Conservation (phyloP, 495 filamentous ascomycete species). For the Penicillium flavigenum region DNA sequence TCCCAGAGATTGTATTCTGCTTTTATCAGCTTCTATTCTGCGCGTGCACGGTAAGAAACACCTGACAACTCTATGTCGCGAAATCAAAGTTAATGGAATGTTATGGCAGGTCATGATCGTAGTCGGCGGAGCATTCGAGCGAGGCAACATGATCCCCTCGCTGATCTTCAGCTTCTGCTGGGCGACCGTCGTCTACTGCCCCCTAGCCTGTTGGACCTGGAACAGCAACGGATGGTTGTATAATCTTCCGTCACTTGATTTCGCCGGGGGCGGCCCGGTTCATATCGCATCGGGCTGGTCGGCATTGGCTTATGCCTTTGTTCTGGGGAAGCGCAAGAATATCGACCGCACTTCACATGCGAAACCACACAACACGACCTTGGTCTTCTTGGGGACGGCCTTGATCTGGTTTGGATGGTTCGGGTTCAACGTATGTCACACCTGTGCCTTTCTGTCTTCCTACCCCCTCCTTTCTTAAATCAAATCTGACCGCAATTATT, state of each 20-base stretch:
- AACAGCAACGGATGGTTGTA: slow-evolving; percentile 58
- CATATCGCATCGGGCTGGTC: slow-evolving; percentile 56
- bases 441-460: not conserved
- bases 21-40: slow-evolving; percentile 60
- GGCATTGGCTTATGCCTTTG: slow-evolving; percentile 55
- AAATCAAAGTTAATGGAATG: not conserved
- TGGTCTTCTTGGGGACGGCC: slow-evolving; percentile 58
- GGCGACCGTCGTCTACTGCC: slow-evolving; percentile 61
- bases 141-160: slow-evolving; percentile 55
- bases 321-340: slow-evolving; percentile 54
- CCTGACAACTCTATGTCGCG: not conserved
- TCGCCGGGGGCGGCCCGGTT: slow-evolving; percentile 57
- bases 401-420: slow-evolving; percentile 63
- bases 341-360: slow-evolving; percentile 41
- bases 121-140: slow-evolving; percentile 54
- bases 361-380: slow-evolving; percentile 55
- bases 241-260: slow-evolving; percentile 55
- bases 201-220: slow-evolving; percentile 62
- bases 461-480: not conserved
- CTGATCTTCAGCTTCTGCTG: slow-evolving; percentile 58
- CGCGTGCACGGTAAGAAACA: slow-evolving; percentile 48
- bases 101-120: slow-evolving; percentile 46
- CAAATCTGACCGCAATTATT: slow-evolving; percentile 4
- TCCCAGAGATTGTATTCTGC: slow-evolving; percentile 58
- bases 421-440: slow-evolving; percentile 53